Evolutionary conservation across 2,329 filamentous ascomycete genomes (phyloP), one percentile per base, ranked within the genome.

Genomic region (Hysterium pulicare): DNA sequence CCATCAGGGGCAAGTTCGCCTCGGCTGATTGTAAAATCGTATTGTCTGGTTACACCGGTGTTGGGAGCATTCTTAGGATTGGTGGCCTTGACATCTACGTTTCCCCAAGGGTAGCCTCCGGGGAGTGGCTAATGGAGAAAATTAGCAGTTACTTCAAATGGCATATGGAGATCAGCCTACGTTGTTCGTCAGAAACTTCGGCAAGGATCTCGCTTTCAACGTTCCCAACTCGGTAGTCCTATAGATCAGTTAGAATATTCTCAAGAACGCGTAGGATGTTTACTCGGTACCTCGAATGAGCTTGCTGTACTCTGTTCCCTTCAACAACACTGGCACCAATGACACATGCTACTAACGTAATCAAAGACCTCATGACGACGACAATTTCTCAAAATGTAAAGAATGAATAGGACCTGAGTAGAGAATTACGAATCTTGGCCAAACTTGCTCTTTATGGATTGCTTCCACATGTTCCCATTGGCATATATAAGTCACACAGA

Each of bases 1-100:
- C 49, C 49, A 33, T 51, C 49, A 4, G 49, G 49, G 5, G 44
- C 26, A 24, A 43, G 16, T 2, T 33, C 21, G 17, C 32, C 22
- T 1, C 40, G 24, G 16, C 41, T 17, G 20, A 51, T 38, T 11
- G 34, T 43, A 23, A 49, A 49, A 8, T 49, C 38, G 24, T 49
- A 51, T 13, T 42, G 31, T 3, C 39, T 30, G 5, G 37, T 40
- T 30, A 31, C 20, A 15, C 26, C 26, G 23, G 37, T 40, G 15
- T 32, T 20, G 13, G 37, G 37, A 5, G 35, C 35, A 13, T 24
- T 9, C 21, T 22, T 38, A n/a, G n/a, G n/a, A n/a, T n/a, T n/a
- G n/a, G n/a, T n/a, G n/a, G n/a, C n/a, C n/a, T n/a, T n/a, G n/a
- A n/a, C n/a, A n/a, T n/a, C n/a, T n/a, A n/a, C n/a, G n/a, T n/a